Evolutionary conservation across 1,284 basidiomycete species (phyloP), one percentile per base, ranked within the genome.

Genomic region (Tausonia pullulans): DNA sequence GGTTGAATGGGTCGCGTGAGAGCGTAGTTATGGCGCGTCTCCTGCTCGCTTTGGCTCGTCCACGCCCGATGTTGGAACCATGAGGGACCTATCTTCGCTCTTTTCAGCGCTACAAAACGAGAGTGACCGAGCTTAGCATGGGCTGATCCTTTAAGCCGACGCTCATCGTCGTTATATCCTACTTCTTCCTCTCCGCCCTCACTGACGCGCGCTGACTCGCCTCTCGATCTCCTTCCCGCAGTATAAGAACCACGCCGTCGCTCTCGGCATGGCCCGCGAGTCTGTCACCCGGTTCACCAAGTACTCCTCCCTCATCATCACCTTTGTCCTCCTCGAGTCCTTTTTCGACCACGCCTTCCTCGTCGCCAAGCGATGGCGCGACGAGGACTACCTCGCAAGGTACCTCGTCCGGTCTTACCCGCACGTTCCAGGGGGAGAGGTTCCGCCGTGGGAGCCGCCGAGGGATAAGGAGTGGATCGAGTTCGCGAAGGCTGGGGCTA

Each of bases 241-340:
- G 60, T 50, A 61, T 52, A 61, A 61, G 51, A 61, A 61, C 40
- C 53, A 61, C 60, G 50, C 50, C 8, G 16, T 53, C 40, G 43
- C 45, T 13, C 8, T 46, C 5, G 52, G 41, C 16, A 46, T 40
- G 10, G 40, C 27, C 16, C 50, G 16, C 3, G 10, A 13, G 44
- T 48, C 44, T 4, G 14, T 53, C 3, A 13, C 16, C 3, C 41
- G 16, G 7, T 48, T 41, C 40, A 14, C 8, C n/a, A 48, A 50
- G 8, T 61, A 53, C 50, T 61, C 45, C 44, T 48, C 60, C 13
- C 13, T 61, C 40, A 61, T 50, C 9, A 6, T 46, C 44, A 44
- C 50, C 13, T 53, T 61, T 14, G 14, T 61, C 60, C 41, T 53
- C 10, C 60, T 61, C 39, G 60, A 61, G 39, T 27, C 60, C 16